Evolutionary conservation across 2,329 filamentous ascomycete species (phyloP), one percentile per base, ranked within the genome.

Genomic region (Penicillium sp.): DNA sequence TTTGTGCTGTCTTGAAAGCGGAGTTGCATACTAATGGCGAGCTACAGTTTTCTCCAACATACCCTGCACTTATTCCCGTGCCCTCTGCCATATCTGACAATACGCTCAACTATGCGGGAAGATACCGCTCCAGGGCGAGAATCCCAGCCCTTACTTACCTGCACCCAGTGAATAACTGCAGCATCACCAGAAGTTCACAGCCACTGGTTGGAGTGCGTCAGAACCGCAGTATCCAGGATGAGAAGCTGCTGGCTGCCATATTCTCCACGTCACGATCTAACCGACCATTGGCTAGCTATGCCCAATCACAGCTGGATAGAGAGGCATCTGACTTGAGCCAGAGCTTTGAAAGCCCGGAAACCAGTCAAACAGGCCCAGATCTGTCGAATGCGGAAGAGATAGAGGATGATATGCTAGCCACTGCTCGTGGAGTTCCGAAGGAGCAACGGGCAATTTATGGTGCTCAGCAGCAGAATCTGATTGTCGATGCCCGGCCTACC

Each of bases 141-240:
- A 90, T 98, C 67, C 93, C 93, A 1, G 86, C 84, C 3, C 74
- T 98, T 31, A 89, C 89, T 18, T 98, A 98, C 68, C 81, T 96
- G n/a, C 93, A 98, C 67, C 88, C 89, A 0, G 77, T 96, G 60
- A 98, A 97, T 66, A 95, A 95, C 66, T 97, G 93, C 68, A 93
- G 90, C 20, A 95, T 98, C 54, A 96, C 91, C 1, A 80, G 93
- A 64, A 95, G 89, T 63, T 95, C 91, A 3, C 93, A 98, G 65
- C 93, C 93, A 0, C 76, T 91, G 47, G 86, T 91, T 1, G 93
- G 93, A 11, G 80, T 97, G 20, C 82, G 86, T 40, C 82, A 87
- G 52, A 93, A 95, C 62, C 83, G 91, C 35, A 97, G 90, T 61
- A 87, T 95, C 26, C 93, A 98, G 66, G 93, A 98, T 63, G 93